Conservation (phyloP, 257 asterid species). For the Solanum pimpinellifolium region DNA sequence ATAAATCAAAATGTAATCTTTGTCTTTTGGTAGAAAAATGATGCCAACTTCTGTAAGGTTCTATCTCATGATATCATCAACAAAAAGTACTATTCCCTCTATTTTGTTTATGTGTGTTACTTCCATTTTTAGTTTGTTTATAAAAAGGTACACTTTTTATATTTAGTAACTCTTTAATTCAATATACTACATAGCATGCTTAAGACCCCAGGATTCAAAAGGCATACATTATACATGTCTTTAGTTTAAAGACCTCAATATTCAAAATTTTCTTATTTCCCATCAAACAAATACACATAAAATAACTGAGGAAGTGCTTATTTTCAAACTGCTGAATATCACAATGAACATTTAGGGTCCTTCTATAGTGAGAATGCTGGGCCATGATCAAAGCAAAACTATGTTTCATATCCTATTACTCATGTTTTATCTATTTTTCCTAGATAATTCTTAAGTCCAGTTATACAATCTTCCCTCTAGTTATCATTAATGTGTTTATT, state of each 20-base stretch:
- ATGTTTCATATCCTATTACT: neutral
- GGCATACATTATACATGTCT: neutral
- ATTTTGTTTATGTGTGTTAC: neutral
- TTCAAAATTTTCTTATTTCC: neutral
- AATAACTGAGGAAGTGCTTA: neutral
- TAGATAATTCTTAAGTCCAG: neutral
- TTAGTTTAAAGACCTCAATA: neutral
- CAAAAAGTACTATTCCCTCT: neutral
- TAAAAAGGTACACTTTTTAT: neutral
- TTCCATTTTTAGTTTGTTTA: neutral
- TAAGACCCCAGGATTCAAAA: neutral
- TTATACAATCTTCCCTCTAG: neutral
- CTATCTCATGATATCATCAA: neutral
- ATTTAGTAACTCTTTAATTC: neutral
- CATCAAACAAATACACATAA: neutral
- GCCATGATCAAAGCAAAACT: neutral
- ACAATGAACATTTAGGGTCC: neutral
- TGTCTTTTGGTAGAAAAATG: neutral
- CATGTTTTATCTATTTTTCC: neutral
- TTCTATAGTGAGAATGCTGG: neutral
- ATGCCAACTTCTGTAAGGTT: neutral
- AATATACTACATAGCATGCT: neutral
- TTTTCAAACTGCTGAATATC: neutral
- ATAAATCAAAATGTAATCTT: neutral
- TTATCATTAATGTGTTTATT: neutral